Conservation (phyloP, 2,329 filamentous ascomycete genomes). For the Dactylellina sp. region DNA sequence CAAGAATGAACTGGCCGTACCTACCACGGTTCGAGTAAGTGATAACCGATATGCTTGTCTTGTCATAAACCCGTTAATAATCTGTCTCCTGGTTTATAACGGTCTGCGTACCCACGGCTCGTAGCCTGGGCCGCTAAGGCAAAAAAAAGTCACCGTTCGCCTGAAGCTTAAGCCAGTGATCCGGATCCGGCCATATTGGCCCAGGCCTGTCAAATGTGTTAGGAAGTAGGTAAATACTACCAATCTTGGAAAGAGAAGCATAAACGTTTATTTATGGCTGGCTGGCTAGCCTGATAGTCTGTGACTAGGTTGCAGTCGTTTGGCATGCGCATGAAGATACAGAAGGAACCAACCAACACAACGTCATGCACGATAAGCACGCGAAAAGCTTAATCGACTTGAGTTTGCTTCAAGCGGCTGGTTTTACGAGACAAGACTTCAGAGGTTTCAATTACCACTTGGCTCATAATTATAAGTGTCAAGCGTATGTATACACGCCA, state of each 20-base stretch:
- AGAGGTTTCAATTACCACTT: too few species aligned
- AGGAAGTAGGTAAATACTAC: constrained; percentile 9
- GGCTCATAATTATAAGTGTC: too few species aligned
- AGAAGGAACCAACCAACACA: too few species aligned
- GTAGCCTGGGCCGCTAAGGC: constrained; percentile 13
- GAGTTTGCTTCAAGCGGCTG: too few species aligned
- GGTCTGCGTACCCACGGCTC: constrained; percentile 19
- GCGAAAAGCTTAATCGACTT: too few species aligned
- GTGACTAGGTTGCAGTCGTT: not conserved
- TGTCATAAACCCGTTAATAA: constrained; percentile 28
- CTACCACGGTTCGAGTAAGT: constrained; percentile 54
- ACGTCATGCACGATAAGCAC: too few species aligned
- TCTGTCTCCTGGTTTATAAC: constrained; percentile 25
- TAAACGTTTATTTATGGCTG: constrained; percentile 5
- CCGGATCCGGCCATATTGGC: constrained; percentile 17
- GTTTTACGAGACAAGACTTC: too few species aligned
- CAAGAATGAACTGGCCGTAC: constrained; percentile 26
- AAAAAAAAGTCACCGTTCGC: constrained; percentile 42
- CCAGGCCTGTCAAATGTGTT: constrained; percentile 26
- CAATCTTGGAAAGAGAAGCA: constrained; percentile 15
- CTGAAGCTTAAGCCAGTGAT: constrained; percentile 20
- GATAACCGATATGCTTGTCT: constrained; percentile 32
- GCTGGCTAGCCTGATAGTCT: constrained; percentile 3
- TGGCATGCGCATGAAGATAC: too few species aligned
- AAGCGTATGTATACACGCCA: too few species aligned